A percentile compares a stretch with the other conserved stretches of the same genome.
These are phyloP conservation scores for Diaporthe vexans DNA, from an alignment of 2,329 filamentous ascomycete species.

Conservation along the genomic window DNA sequence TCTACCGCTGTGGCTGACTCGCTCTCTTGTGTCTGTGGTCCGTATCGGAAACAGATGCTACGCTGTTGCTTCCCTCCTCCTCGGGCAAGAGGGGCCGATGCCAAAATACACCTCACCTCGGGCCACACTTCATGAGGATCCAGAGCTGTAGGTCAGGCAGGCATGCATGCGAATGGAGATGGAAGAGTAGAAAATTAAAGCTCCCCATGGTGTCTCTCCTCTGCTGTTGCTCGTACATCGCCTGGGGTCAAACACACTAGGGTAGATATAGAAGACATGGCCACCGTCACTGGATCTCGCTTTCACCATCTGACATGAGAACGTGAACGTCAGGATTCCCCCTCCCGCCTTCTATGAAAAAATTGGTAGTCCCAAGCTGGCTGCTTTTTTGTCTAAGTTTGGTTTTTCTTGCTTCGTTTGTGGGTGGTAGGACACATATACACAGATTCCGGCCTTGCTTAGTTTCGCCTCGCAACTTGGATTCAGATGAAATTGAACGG, in stretches of 20 bases:
- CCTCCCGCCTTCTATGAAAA: slow-evolving; percentile 33
- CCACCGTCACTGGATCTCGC: slow-evolving; percentile 8
- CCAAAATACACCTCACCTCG: neutral
- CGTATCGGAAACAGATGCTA: slow-evolving; percentile 18
- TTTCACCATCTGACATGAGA: slow-evolving; percentile 18
- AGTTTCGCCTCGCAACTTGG: slow-evolving; percentile 18
- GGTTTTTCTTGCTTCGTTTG: slow-evolving; percentile 7
- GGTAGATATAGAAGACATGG: slow-evolving; percentile 5
- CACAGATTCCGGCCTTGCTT: slow-evolving; percentile 37
- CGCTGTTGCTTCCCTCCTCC: slow-evolving; percentile 19
- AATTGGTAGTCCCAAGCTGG: slow-evolving; percentile 36
- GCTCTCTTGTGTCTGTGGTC: neutral
- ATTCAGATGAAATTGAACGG: slow-evolving; percentile 3
- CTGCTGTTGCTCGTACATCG: slow-evolving; percentile 19
- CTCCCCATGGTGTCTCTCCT: neutral
- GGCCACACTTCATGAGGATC: neutral
- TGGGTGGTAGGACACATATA: slow-evolving; percentile 40
- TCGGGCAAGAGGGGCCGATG: neutral
- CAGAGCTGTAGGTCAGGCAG: neutral
- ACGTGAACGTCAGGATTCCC: slow-evolving; percentile 33
- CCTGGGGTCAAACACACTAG: neutral
- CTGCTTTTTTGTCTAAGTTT: slow-evolving; percentile 36
- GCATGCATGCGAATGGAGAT: neutral
- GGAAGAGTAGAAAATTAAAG: slow-evolving; percentile 8
- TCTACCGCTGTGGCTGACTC: neutral